Conservation (phyloP, 164 flowering plant genomes). For the Stephania cephalantha region DNA sequence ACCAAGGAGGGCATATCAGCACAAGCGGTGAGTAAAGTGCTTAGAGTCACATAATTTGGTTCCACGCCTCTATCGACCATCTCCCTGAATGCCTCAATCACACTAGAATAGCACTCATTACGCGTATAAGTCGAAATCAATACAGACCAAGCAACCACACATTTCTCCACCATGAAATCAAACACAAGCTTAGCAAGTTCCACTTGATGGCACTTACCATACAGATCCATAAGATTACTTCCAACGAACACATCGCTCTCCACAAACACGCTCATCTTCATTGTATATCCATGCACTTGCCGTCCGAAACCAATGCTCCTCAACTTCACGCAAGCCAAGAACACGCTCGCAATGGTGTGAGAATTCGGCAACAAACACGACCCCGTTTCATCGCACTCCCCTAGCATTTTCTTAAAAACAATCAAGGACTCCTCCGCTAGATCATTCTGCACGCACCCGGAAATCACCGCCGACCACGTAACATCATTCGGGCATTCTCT, state of each 20-base stretch:
- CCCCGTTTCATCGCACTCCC: slow-evolving; percentile 12
- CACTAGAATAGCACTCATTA: slow-evolving; percentile 13
- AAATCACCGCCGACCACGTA: slow-evolving; percentile 23
- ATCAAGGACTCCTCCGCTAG: slow-evolving; percentile 13
- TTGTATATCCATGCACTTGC: slow-evolving; percentile 22
- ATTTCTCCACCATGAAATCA: slow-evolving; percentile 22
- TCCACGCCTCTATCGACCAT: slow-evolving; percentile 14
- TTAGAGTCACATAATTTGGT: slow-evolving; percentile 25
- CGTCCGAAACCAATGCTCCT: slow-evolving; percentile 15
- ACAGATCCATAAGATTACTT: slow-evolving; percentile 21
- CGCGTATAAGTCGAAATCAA: slow-evolving; percentile 16
- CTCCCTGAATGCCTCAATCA: slow-evolving; percentile 19
- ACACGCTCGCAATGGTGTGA: slow-evolving; percentile 17
- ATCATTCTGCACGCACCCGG: slow-evolving; percentile 21
- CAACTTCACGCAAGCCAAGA: slow-evolving; percentile 21
- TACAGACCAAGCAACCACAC: slow-evolving; percentile 27
- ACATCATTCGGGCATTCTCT: slow-evolving; percentile 12
- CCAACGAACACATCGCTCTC: slow-evolving; percentile 23
- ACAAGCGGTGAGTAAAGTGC: slow-evolving; percentile 21
- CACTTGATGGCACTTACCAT: slow-evolving; percentile 15
- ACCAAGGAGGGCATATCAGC: slow-evolving; percentile 15
- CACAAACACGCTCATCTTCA: slow-evolving; percentile 19
- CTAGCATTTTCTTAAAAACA: slow-evolving; percentile 18
- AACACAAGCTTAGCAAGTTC: slow-evolving; percentile 18
- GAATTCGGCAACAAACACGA: slow-evolving; percentile 14